Evolutionary conservation across 1,284 basidiomycete species (phyloP).

Genomic region (Sporisorium scitamineum): DNA sequence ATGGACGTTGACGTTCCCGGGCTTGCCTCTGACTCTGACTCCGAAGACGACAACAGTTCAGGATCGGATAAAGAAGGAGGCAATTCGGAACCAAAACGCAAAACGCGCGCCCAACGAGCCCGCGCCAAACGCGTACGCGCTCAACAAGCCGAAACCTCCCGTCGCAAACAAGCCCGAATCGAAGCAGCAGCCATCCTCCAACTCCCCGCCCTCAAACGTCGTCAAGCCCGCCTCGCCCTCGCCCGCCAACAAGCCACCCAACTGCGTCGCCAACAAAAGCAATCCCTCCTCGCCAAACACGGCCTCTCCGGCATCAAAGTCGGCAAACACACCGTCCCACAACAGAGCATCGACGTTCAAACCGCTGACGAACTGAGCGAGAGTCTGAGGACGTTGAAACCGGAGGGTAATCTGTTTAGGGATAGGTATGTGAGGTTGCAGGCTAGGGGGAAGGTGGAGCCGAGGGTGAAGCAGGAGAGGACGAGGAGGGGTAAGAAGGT

Average conservation of each 20-base stretch:
- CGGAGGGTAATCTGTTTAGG: slow-evolving; percentile 91
- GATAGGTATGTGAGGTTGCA: slow-evolving; percentile 87
- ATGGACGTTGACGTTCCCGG: slow-evolving; percentile 46
- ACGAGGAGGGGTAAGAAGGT: slow-evolving; percentile 26
- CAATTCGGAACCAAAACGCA: slow-evolving; percentile 42
- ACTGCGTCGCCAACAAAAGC: slow-evolving; percentile 38
- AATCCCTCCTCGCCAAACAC: slow-evolving; percentile 22
- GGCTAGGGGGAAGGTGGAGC: slow-evolving; percentile 81
- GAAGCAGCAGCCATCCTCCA: slow-evolving; percentile 45
- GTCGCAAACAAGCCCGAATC: slow-evolving; percentile 47
- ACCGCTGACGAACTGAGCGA: slow-evolving; percentile 91
- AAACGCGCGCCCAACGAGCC: slow-evolving; percentile 51
- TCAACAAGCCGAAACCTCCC: slow-evolving; percentile 22
- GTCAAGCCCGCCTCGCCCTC: slow-evolving; percentile 21
- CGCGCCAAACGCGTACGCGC: slow-evolving; percentile 41
- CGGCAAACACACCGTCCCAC: slow-evolving; percentile 51
- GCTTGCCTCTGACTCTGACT: not conserved
- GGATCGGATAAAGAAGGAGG: slow-evolving; percentile 10
- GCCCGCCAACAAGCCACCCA: slow-evolving; percentile 37
- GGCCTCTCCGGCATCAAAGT: slow-evolving; percentile 55
- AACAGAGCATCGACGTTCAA: slow-evolving; percentile 77
- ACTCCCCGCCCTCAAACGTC: slow-evolving; percentile 42
- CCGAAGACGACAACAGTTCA: not conserved
- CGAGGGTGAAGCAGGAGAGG: slow-evolving; percentile 71
- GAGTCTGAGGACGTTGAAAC: slow-evolving; percentile 84